Evolutionary conservation across 164 flowering plant genomes (phyloP).

Genomic region (Tinospora cordifolia): DNA sequence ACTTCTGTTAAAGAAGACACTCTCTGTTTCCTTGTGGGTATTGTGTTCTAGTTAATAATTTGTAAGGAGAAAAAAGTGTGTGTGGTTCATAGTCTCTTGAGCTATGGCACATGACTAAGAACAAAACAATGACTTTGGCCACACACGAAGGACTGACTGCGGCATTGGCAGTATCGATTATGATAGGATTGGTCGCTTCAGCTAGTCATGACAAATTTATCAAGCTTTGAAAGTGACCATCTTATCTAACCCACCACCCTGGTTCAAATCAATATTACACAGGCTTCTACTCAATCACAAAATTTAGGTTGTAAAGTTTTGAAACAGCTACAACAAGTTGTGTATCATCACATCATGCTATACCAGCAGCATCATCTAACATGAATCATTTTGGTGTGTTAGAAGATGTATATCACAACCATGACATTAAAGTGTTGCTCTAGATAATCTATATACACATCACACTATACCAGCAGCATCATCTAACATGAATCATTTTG

Average conservation of each 20-base stretch:
- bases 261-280: not conserved
- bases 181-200: constrained; percentile 59
- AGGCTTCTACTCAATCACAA: not conserved
- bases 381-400: not conserved
- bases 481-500: too few species aligned
- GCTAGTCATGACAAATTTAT: constrained; percentile 68
- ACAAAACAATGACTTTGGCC: constrained; percentile 60
- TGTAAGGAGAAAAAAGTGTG: not conserved
- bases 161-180: constrained; percentile 51
- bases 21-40: too few species aligned
- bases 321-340: not conserved
- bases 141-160: constrained; percentile 62
- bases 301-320: not conserved
- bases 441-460: too few species aligned
- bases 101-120: constrained; percentile 68
- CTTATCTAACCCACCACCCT: too few species aligned
- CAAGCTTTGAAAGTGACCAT: constrained; percentile 64
- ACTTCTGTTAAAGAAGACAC: too few species aligned
- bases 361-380: not conserved
- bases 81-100: constrained; percentile 46
- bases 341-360: too few species aligned
- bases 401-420: not conserved
- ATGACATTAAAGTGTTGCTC: not conserved
- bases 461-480: too few species aligned
- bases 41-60: too few species aligned